A percentile compares a stretch with the other conserved stretches of the same genome.
Conservation (phyloP, 2,329 filamentous ascomycete genomes). For the Aspergillus udagawae region DNA sequence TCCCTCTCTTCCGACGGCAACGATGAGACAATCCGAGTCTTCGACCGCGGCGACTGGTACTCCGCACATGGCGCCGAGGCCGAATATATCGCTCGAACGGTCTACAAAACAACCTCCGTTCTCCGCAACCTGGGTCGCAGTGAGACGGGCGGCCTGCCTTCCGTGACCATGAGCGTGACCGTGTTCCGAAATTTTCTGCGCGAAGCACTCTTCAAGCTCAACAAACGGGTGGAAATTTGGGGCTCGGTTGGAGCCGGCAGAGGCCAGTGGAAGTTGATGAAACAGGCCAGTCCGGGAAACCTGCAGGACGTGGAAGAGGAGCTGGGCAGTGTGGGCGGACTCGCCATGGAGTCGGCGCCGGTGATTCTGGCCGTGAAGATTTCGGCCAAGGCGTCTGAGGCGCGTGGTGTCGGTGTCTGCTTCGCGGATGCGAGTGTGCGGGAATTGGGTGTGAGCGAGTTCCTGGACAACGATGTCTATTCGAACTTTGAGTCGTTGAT, state of each 20-base stretch:
- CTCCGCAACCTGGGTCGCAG: conserved; percentile 82
- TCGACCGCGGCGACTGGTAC: conserved; percentile 92
- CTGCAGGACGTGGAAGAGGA: conserved; percentile 97
- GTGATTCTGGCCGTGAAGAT: conserved; percentile 96
- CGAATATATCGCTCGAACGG: conserved; percentile 53
- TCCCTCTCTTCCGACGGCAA: conserved; percentile 68
- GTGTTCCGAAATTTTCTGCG: conserved; percentile 94
- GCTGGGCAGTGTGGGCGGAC: conserved; percentile 57
- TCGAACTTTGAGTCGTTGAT: conserved; percentile 96
- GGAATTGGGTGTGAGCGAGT: conserved; percentile 94
- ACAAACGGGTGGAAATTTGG: conserved; percentile 90
- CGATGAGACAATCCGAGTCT: conserved; percentile 71
- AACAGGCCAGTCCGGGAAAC: conserved; percentile 93
- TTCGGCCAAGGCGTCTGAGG: conserved; percentile 79
- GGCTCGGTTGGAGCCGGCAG: conserved; percentile 70
- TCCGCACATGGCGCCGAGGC: conserved; percentile 57
- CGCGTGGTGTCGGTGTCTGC: conserved; percentile 84
- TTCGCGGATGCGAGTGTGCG: conserved; percentile 96
- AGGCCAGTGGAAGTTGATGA: conserved; percentile 80
- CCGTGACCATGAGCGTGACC: conserved; percentile 91
- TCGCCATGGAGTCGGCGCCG: conserved; percentile 78
- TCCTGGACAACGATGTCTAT: conserved; percentile 97
- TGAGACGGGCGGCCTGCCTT: conserved; percentile 80
- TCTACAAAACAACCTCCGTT: conserved; percentile 97
- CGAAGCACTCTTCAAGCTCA: conserved; percentile 86